Evolutionary conservation across 306 rosid genomes (phyloP).

Genomic region (Alnus rubra): DNA sequence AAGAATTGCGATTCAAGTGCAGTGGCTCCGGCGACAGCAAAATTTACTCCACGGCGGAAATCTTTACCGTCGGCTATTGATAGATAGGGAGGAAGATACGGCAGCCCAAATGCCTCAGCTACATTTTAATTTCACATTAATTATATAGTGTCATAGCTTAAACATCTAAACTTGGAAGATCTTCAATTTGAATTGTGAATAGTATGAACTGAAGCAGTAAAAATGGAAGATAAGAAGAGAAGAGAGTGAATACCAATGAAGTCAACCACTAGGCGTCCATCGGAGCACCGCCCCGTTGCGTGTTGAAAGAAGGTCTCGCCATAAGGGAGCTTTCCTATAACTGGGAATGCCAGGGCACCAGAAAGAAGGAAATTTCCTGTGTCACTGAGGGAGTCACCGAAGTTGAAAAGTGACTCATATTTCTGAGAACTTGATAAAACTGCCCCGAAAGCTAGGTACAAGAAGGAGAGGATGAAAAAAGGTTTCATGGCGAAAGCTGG

Average conservation of each 20-base stretch:
- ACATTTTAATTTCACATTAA: not conserved
- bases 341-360: slow-evolving; percentile 44
- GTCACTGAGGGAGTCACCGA: slow-evolving; percentile 85
- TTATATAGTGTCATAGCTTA: too few species aligned
- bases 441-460: slow-evolving; percentile 4
- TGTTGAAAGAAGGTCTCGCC: slow-evolving; percentile 65
- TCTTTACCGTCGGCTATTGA: slow-evolving; percentile 32
- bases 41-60: slow-evolving; percentile 50
- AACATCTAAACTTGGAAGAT: too few species aligned
- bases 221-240: too few species aligned
- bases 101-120: slow-evolving; percentile 70
- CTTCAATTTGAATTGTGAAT: not conserved
- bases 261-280: slow-evolving; percentile 68
- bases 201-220: not conserved
- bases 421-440: slow-evolving; percentile 30
- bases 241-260: slow-evolving; percentile 52
- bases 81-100: slow-evolving; percentile 60
- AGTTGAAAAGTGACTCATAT: slow-evolving; percentile 60
- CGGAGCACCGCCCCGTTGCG: slow-evolving; percentile 72
- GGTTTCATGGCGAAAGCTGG: slow-evolving; percentile 29
- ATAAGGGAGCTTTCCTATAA: slow-evolving; percentile 64
- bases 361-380: slow-evolving; percentile 66
- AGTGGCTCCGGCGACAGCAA: slow-evolving; percentile 82
- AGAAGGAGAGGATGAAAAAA: slow-evolving; percentile 18
- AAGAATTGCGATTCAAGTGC: slow-evolving; percentile 61